phyloP scores from a whole-genome alignment of 1,284 basidiomycete species.

The Ganoderma boninense region DNA sequence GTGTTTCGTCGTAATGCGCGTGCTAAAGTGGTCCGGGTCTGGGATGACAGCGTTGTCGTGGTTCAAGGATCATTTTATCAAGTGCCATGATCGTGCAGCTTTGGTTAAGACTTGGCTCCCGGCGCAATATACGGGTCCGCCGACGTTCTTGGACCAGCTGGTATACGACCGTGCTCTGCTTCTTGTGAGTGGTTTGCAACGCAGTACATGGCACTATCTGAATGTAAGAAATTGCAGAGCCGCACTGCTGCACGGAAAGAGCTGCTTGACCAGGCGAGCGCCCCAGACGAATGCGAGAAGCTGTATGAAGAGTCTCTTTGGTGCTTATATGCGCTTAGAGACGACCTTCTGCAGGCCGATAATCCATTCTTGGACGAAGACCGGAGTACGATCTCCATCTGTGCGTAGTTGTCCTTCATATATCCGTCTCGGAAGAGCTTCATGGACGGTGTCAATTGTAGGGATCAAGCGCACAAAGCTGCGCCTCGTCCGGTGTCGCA shows the following conservation, averaged over 20 bases:
- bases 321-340: slow-evolving; percentile 91
- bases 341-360: slow-evolving; percentile 86
- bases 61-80: slow-evolving; percentile 82
- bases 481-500: slow-evolving; percentile 73
- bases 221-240: slow-evolving; percentile 61
- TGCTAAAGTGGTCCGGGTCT: slow-evolving; percentile 16
- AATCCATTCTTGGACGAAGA: slow-evolving; percentile 90
- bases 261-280: slow-evolving; percentile 79
- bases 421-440: slow-evolving; percentile 7
- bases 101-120: slow-evolving; percentile 86
- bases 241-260: slow-evolving; percentile 93
- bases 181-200: slow-evolving; percentile 54
- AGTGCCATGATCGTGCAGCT: slow-evolving; percentile 78
- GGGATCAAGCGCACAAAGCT: slow-evolving; percentile 88
- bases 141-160: slow-evolving; percentile 82
- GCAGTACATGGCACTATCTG: not conserved
- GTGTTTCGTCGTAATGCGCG: slow-evolving; percentile 10
- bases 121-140: slow-evolving; percentile 72
- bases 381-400: slow-evolving; percentile 80
- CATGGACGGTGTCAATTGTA: slow-evolving; percentile 37
- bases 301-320: slow-evolving; percentile 95
- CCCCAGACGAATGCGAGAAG: slow-evolving; percentile 87
- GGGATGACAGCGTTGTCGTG: slow-evolving; percentile 64
- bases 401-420: slow-evolving; percentile 49
- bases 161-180: slow-evolving; percentile 81